phyloP scores from a whole-genome alignment of 163 green algal species.

The Picocystis sp. region DNA sequence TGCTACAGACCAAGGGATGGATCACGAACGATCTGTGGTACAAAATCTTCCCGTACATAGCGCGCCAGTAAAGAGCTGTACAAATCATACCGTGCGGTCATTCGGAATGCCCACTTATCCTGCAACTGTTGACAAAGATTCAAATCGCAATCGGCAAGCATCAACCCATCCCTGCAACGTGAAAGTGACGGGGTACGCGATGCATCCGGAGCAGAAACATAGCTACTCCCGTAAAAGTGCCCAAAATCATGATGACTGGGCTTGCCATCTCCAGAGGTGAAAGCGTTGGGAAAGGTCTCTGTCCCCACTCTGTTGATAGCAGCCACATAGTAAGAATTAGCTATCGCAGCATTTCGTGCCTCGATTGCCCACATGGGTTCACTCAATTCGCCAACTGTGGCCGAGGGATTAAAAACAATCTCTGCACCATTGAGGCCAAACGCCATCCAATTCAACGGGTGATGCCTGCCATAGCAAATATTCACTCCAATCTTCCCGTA shows the following conservation, averaged over 20 bases:
- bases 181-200: slow-evolving; percentile 56
- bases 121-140: slow-evolving; percentile 74
- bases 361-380: slow-evolving; percentile 75
- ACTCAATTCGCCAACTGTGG: slow-evolving; percentile 59
- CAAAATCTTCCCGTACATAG: slow-evolving; percentile 59
- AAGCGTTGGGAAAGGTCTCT: slow-evolving; percentile 78
- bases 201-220: slow-evolving; percentile 83
- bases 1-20: slow-evolving; percentile 17
- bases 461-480: slow-evolving; percentile 95
- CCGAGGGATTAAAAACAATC: slow-evolving; percentile 93
- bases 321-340: slow-evolving; percentile 72
- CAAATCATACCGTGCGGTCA: slow-evolving; percentile 81
- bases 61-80: slow-evolving; percentile 68
- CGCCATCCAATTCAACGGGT: slow-evolving; percentile 84
- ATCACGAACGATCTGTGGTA: slow-evolving; percentile 72
- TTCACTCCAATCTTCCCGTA: slow-evolving; percentile 84
- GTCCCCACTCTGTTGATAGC: slow-evolving; percentile 92
- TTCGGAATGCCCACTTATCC: slow-evolving; percentile 85
- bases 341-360: slow-evolving; percentile 86
- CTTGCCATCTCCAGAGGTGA: slow-evolving; percentile 81
- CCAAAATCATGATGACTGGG: slow-evolving; percentile 84
- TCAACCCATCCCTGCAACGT: slow-evolving; percentile 59
- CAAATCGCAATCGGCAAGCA: slow-evolving; percentile 73
- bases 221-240: slow-evolving; percentile 89
- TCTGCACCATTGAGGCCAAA: slow-evolving; percentile 93